Conservation (phyloP, 495 filamentous ascomycete genomes). For the Aspergillus carlsbadensis region DNA sequence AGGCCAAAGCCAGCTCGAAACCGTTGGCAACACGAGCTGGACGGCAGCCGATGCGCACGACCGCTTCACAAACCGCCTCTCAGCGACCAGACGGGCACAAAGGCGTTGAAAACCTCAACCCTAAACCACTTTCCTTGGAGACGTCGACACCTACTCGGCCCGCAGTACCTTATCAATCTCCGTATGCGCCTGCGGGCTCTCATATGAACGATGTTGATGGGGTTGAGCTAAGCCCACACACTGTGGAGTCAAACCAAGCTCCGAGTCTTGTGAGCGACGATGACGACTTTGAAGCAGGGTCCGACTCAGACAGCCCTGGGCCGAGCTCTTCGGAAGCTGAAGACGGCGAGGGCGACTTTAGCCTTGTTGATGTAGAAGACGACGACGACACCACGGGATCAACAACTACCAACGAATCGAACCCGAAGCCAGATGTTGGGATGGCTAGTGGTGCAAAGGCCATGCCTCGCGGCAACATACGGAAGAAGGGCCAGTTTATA, state of each 20-base stretch:
- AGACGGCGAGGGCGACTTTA: constrained; percentile 46
- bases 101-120: constrained; percentile 36
- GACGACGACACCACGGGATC: constrained; percentile 41
- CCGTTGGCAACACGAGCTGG: constrained; percentile 24
- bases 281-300: constrained; percentile 63
- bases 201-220: constrained; percentile 46
- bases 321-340: constrained; percentile 44
- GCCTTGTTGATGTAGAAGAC: constrained; percentile 54
- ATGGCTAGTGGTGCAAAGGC: constrained; percentile 43
- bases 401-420: constrained; percentile 33
- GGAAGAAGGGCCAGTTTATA: constrained; percentile 47
- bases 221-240: constrained; percentile 72
- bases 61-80: constrained; percentile 51
- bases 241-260: constrained; percentile 72
- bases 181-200: constrained; percentile 27
- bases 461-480: constrained; percentile 38
- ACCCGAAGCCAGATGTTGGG: constrained; percentile 38
- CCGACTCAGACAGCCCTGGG: constrained; percentile 48
- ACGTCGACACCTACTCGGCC: constrained; percentile 33
- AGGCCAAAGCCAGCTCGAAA: constrained; percentile 15
- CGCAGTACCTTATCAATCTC: constrained; percentile 32
- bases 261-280: constrained; percentile 89
- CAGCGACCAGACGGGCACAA: constrained; percentile 58
- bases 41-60: constrained; percentile 56
- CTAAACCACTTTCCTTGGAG: constrained; percentile 28